Conservation (phyloP, 116 monocot genomes). For the Posidonia oceanica region DNA sequence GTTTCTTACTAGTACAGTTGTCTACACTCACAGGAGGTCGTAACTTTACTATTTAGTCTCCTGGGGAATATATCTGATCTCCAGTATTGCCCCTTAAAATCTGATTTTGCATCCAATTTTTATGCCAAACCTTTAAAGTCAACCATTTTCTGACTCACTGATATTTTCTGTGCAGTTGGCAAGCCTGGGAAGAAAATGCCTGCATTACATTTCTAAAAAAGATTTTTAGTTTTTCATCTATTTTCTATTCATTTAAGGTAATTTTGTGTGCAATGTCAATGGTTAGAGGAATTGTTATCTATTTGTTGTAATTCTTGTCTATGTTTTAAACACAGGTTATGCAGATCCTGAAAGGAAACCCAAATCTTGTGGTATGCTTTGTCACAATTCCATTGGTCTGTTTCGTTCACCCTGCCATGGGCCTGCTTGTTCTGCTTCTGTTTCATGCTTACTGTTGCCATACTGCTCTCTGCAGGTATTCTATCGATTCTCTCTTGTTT, state of each 20-base stretch:
- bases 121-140: too few species aligned
- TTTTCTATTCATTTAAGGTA: conserved; percentile 69
- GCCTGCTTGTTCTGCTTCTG: conserved; percentile 61
- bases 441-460: conserved; percentile 72
- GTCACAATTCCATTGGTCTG: conserved; percentile 55
- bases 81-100: too few species aligned
- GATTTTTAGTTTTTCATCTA: conserved; percentile 45
- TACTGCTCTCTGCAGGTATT: conserved; percentile 74
- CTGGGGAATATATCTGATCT: too few species aligned
- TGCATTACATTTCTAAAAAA: conserved; percentile 26
- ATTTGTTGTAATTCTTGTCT: not conserved
- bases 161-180: conserved; percentile 50
- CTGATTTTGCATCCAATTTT: too few species aligned
- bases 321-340: conserved; percentile 39
- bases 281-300: not conserved
- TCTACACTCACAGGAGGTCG: too few species aligned
- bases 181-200: conserved; percentile 46
- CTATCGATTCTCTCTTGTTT: not conserved
- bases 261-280: not conserved
- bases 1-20: too few species aligned
- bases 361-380: conserved; percentile 53
- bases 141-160: not conserved
- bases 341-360: conserved; percentile 46
- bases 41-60: too few species aligned
- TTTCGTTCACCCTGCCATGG: conserved; percentile 91